Conservation (phyloP, 2,329 filamentous ascomycete genomes). For the Neospermospora avenae region DNA sequence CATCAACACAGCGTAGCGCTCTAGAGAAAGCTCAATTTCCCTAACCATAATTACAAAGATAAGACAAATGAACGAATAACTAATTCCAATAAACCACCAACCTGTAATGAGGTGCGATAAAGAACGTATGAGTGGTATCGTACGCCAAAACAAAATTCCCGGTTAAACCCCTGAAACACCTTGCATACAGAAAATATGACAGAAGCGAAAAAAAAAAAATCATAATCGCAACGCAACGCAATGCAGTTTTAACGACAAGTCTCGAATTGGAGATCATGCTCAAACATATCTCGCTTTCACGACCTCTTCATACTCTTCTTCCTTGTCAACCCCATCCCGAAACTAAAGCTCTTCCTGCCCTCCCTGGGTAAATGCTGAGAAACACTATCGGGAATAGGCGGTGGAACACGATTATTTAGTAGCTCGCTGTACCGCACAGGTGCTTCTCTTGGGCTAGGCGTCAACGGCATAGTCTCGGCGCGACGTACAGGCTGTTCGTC, state of each 20-base stretch:
- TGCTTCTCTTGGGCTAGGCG: conserved; percentile 2
- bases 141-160: neutral
- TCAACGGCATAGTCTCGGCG: conserved; percentile 9
- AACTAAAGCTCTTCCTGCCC: conserved; percentile 23
- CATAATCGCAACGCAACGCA: too few relatives aligned
- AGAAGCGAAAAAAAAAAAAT: too few relatives aligned
- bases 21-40: neutral
- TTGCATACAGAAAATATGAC: too few relatives aligned
- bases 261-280: too few relatives aligned
- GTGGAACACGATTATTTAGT: conserved; percentile 20
- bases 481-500: neutral
- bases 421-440: conserved; percentile 25
- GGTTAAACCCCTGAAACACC: neutral
- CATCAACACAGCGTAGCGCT: too few relatives aligned
- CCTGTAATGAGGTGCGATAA: neutral
- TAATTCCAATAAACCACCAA: neutral
- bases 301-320: conserved; percentile 16
- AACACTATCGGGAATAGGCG: conserved; percentile 8
- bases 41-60: neutral
- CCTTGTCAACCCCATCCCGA: conserved; percentile 12
- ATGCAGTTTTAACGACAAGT: too few relatives aligned
- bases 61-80: neutral
- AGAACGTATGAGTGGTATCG: conserved; percentile 1
- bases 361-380: conserved; percentile 9
- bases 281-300: neutral